Evolutionary conservation across 805 yeast genomes (phyloP).

Genomic region (Jamesozyma rosinii): DNA sequence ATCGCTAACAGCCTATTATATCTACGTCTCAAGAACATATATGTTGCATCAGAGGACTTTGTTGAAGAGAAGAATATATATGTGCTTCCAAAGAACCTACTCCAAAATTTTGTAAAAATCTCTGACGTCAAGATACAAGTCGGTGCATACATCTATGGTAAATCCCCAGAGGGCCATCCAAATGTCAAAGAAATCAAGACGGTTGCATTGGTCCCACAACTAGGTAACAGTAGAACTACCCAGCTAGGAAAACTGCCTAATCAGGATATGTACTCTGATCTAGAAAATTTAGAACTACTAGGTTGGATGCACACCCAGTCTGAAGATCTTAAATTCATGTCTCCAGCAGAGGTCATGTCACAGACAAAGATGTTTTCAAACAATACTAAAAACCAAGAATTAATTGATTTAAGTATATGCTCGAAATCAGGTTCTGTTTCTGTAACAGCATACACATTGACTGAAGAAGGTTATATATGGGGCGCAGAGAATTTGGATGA

Average conservation of each 20-base stretch:
- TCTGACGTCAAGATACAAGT: constrained; percentile 76
- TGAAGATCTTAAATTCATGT: constrained; percentile 51
- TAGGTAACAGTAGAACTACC: constrained; percentile 61
- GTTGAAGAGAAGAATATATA: constrained; percentile 52
- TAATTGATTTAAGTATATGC: constrained; percentile 55
- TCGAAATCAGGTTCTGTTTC: constrained; percentile 81
- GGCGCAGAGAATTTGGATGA: constrained; percentile 54
- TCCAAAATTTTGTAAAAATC: constrained; percentile 67
- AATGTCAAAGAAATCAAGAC: constrained; percentile 70
- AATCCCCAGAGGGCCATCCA: constrained; percentile 60
- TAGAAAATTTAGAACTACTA: constrained; percentile 59
- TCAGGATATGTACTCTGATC: constrained; percentile 25
- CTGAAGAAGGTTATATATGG: constrained; percentile 68
- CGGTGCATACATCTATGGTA: constrained; percentile 74
- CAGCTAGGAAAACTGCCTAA: constrained; percentile 42
- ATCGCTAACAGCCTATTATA: constrained; percentile 66
- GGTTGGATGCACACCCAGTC: constrained; percentile 95
- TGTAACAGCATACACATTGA: constrained; percentile 53
- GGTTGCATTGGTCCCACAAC: constrained; percentile 77
- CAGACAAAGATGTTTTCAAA: constrained; percentile 36
- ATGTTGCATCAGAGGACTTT: constrained; percentile 59
- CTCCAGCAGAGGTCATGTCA: constrained; percentile 62
- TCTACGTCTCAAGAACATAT: constrained; percentile 65
- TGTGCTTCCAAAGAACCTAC: constrained; percentile 72
- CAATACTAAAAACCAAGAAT: constrained; percentile 29